phyloP scores from a whole-genome alignment of 2,329 filamentous ascomycete genomes.

The Alternaria arbusti region DNA sequence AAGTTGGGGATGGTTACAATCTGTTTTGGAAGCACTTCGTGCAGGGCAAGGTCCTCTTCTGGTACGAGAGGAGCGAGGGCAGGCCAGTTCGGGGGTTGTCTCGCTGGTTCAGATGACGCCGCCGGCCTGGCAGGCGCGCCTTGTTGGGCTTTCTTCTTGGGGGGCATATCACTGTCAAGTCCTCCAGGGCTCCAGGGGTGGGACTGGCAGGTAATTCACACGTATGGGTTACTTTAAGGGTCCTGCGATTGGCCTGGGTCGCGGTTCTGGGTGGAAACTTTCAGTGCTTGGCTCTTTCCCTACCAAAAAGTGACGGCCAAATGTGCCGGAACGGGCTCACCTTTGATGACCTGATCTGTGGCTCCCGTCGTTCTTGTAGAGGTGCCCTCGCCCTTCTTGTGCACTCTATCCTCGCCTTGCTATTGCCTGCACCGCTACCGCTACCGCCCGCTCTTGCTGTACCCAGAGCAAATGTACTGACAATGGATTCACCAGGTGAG shows the following conservation, averaged over 20 bases:
- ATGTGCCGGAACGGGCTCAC: background rate
- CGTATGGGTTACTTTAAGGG: background rate
- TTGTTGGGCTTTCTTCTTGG: constrained; percentile 37
- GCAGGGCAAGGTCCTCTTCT: constrained; percentile 66
- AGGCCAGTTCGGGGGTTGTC: constrained; percentile 68
- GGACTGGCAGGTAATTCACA: background rate
- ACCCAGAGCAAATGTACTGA: background rate
- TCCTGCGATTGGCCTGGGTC: background rate
- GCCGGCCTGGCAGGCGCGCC: constrained; percentile 4
- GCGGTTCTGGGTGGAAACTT: background rate
- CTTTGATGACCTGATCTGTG: background rate
- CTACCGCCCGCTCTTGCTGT: background rate
- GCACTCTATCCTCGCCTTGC: background rate
- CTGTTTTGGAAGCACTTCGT: constrained; percentile 66
- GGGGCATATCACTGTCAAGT: constrained; percentile 29
- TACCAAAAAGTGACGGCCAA: background rate
- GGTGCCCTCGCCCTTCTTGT: background rate
- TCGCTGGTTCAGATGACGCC: constrained; percentile 2
- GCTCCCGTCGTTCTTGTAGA: background rate
- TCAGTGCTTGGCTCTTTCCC: constrained; percentile 4
- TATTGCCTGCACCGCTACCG: background rate
- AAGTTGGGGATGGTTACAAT: constrained; percentile 77
- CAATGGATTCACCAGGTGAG: background rate
- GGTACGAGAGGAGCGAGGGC: constrained; percentile 72
- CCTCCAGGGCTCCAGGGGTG: background rate